phyloP scores from a whole-genome alignment of 345 rosid species.

The Laguncularia racemosa region DNA sequence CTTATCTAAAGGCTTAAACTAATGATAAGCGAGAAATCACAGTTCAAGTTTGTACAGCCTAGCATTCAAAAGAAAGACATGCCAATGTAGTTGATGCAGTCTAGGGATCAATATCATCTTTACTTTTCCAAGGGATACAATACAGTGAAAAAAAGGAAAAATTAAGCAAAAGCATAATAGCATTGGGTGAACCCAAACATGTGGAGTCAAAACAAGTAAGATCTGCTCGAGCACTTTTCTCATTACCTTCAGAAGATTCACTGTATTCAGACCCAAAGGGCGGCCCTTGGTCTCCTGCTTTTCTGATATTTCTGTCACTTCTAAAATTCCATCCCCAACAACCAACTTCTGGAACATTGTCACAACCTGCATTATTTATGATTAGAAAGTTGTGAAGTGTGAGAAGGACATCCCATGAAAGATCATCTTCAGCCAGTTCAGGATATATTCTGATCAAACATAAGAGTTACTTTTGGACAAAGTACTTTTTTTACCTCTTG shows the following conservation, averaged over 20 bases:
- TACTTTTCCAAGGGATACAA: no score
- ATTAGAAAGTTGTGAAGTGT: constrained; percentile 4
- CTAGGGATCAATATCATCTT: no score
- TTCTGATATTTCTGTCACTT: constrained; percentile 62
- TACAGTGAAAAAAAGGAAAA: no score
- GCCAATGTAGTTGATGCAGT: no score
- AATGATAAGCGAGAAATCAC: no score
- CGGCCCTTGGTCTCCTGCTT: constrained; percentile 82
- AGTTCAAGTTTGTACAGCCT: no score
- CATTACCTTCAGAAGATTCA: constrained; percentile 80
- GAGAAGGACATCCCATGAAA: neutral
- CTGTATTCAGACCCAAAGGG: constrained; percentile 88
- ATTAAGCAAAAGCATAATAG: no score
- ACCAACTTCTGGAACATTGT: constrained; percentile 73
- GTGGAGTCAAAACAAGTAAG: constrained; percentile 1
- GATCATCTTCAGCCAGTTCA: no score
- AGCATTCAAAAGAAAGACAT: no score
- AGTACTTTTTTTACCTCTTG: constrained; percentile 46
- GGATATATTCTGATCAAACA: no score
- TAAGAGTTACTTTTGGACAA: no score
- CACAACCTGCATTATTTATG: constrained; percentile 52
- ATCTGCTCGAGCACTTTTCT: constrained; percentile 13
- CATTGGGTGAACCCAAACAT: neutral
- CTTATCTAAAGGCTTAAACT: no score
- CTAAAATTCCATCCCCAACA: constrained; percentile 56